Conservation (phyloP, 1,284 basidiomycete genomes). For the Pseudozyma sp. region DNA sequence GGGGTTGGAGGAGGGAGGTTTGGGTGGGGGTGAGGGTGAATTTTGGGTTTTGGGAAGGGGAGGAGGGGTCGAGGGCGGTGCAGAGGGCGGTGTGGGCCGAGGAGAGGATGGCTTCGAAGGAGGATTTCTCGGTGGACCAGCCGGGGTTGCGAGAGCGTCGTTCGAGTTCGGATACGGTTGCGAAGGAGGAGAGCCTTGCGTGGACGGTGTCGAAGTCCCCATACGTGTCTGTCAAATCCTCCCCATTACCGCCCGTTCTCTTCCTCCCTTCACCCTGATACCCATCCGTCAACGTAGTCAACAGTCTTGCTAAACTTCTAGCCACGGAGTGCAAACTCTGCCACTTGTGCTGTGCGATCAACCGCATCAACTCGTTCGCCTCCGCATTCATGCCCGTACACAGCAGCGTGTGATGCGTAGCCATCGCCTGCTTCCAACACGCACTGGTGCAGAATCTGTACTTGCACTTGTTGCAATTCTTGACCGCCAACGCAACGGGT, state of each 20-base stretch:
- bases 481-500: slow-evolving; percentile 65
- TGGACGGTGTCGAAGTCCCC: slow-evolving; percentile 45
- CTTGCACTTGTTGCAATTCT: slow-evolving; percentile 61
- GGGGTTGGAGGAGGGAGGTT: slow-evolving; percentile 72
- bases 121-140: slow-evolving; percentile 50
- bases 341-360: slow-evolving; percentile 50
- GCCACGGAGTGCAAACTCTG: slow-evolving; percentile 43
- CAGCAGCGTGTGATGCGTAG: slow-evolving; percentile 77
- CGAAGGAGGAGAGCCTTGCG: slow-evolving; percentile 51
- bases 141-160: slow-evolving; percentile 59
- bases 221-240: slow-evolving; percentile 10
- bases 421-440: slow-evolving; percentile 75
- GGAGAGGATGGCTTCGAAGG: slow-evolving; percentile 39
- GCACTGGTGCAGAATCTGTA: slow-evolving; percentile 82
- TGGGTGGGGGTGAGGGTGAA: slow-evolving; percentile 74
- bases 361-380: slow-evolving; percentile 69
- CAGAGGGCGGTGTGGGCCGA: slow-evolving; percentile 35
- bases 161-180: slow-evolving; percentile 60
- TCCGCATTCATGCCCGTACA: slow-evolving; percentile 81
- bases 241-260: neutral
- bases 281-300: slow-evolving; percentile 15
- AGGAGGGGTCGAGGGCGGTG: slow-evolving; percentile 53
- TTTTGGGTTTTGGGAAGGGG: slow-evolving; percentile 74
- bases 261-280: neutral
- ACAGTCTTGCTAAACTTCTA: slow-evolving; percentile 19